A percentile compares a stretch with the other conserved stretches of the same genome.
phyloP scores from a whole-genome alignment of 352 stramenopile species.

The Globisporangium camurandrum region DNA sequence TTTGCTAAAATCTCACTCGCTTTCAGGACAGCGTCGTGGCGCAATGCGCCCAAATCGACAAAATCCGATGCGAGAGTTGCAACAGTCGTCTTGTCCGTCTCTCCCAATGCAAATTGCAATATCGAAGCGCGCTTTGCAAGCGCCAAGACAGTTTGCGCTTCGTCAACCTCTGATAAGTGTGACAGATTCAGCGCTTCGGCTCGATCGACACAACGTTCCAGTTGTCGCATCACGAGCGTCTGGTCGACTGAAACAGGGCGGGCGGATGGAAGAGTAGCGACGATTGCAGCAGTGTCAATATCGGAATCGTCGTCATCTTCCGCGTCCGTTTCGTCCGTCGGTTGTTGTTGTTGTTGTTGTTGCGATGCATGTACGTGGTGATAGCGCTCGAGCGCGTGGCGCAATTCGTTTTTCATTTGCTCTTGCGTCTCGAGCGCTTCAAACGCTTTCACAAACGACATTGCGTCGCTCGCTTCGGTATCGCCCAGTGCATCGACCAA shows the following conservation, averaged over 20 bases:
- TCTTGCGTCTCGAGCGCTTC: constrained; percentile 53
- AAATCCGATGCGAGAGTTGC: constrained; percentile 55
- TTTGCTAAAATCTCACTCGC: constrained; percentile 72
- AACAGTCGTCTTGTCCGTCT: constrained; percentile 57
- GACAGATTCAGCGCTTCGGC: constrained; percentile 67
- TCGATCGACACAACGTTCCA: constrained; percentile 56
- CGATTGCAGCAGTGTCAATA: neutral
- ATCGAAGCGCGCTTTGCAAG: constrained; percentile 62
- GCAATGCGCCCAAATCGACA: constrained; percentile 52
- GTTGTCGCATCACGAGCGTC: constrained; percentile 18
- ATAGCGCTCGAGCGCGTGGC: constrained; percentile 31
- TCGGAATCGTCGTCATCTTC: neutral
- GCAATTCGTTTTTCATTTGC: constrained; percentile 39
- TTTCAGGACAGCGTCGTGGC: constrained; percentile 60
- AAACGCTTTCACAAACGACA: constrained; percentile 61
- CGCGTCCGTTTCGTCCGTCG: constrained; percentile 2
- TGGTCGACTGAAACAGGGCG: constrained; percentile 1
- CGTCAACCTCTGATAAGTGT: constrained; percentile 63
- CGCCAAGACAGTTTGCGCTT: constrained; percentile 60
- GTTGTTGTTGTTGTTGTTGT: constrained; percentile 16
- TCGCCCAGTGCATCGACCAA: constrained; percentile 62
- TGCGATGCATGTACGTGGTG: constrained; percentile 23
- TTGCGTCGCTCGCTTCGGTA: no score
- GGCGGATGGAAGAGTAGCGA: neutral
- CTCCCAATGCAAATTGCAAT: constrained; percentile 37